Evolutionary conservation across 2,329 filamentous ascomycete species (phyloP).

Genomic region (Zymoseptoria pseudotritici): DNA sequence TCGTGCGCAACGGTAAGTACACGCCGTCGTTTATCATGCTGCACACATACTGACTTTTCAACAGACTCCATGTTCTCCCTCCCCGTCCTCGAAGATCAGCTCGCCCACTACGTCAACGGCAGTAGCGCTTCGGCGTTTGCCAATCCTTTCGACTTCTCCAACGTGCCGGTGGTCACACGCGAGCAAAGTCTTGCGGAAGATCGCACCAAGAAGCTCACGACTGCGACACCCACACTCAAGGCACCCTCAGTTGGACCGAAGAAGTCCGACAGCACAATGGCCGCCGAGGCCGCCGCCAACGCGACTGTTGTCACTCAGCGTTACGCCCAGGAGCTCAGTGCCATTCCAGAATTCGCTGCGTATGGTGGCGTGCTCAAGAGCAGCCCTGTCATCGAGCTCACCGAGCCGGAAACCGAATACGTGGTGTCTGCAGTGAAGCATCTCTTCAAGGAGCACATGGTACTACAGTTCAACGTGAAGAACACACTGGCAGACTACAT

Average conservation of each 20-base stretch:
- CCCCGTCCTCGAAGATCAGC: constrained; percentile 89
- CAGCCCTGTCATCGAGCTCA: constrained; percentile 76
- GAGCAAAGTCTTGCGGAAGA: constrained; percentile 96
- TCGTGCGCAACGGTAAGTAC: constrained; percentile 79
- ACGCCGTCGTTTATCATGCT: not conserved
- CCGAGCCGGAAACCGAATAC: constrained; percentile 95
- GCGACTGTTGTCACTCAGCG: constrained; percentile 77
- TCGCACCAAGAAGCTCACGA: constrained; percentile 92
- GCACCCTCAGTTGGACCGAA: constrained; percentile 80
- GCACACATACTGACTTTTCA: constrained; percentile 15
- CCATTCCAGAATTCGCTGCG: constrained; percentile 82
- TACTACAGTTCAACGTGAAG: constrained; percentile 94
- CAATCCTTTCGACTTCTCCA: constrained; percentile 79
- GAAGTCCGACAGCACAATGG: constrained; percentile 61
- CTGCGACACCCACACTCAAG: constrained; percentile 86
- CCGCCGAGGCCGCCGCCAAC: constrained; percentile 61
- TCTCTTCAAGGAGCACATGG: constrained; percentile 93
- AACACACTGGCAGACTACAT: constrained; percentile 91
- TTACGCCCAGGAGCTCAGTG: constrained; percentile 78
- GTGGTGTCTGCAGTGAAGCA: constrained; percentile 92
- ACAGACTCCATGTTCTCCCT: constrained; percentile 91
- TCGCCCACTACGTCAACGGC: constrained; percentile 94
- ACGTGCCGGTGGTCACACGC: constrained; percentile 85
- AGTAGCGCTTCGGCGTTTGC: constrained; percentile 81
- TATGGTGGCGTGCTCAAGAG: constrained; percentile 92